A percentile compares a stretch with the other conserved stretches of the same genome.
Evolutionary conservation across 192 early-diverging fungal genomes (phyloP).

Genomic region (Gigaspora rosea): DNA sequence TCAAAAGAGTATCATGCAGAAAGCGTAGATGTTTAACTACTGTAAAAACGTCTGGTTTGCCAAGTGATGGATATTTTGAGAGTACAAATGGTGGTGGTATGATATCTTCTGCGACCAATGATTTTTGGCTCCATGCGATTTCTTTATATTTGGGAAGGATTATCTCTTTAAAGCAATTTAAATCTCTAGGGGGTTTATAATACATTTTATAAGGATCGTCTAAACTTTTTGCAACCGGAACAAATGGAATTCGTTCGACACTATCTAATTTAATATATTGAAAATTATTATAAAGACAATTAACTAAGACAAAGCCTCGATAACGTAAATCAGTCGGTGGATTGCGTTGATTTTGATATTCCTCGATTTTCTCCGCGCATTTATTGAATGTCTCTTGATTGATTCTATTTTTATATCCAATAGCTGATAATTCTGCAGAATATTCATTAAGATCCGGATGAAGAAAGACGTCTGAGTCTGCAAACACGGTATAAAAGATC

Average conservation of each 20-base stretch:
- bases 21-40: conserved; percentile 7
- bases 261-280: not conserved
- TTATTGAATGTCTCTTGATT: not conserved
- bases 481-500: conserved; percentile 12
- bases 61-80: not conserved
- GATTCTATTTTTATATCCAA: conserved; percentile 9
- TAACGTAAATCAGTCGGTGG: conserved; percentile 11
- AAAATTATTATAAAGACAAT: conserved; percentile 18
- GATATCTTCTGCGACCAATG: conserved; percentile 8
- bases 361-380: not conserved
- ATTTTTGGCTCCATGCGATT: conserved; percentile 7
- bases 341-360: not conserved
- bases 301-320: conserved; percentile 4
- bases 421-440: not conserved
- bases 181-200: not conserved
- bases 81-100: not conserved
- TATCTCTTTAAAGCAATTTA: conserved; percentile 10
- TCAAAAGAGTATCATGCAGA: not conserved
- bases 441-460: not conserved
- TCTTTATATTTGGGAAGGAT: conserved; percentile 9
- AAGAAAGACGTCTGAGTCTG: not conserved
- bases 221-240: not conserved
- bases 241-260: not conserved
- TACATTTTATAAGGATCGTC: not conserved
- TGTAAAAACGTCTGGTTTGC: not conserved